Conservation (phyloP, 2,329 filamentous ascomycete species). For the Trichothecium roseum region DNA sequence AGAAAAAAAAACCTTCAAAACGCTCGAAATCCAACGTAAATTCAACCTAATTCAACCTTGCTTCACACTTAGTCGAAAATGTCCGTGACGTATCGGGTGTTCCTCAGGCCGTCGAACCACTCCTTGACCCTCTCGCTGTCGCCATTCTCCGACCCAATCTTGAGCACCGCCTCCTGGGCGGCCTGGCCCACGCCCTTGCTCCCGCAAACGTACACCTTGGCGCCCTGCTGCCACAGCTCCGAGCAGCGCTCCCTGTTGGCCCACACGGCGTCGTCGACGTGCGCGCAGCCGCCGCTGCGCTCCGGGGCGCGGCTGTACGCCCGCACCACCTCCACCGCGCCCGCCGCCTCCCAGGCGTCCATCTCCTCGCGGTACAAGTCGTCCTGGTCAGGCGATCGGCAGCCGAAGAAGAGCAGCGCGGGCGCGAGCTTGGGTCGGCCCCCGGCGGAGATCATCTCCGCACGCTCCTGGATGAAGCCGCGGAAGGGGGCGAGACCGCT, state of each 20-base stretch:
- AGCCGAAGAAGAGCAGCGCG: slow-evolving; percentile 40
- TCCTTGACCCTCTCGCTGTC: slow-evolving; percentile 24
- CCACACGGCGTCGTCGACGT: slow-evolving; percentile 25
- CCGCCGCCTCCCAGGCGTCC: slow-evolving; percentile 34
- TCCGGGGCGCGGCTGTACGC: slow-evolving; percentile 32
- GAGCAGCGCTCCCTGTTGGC: slow-evolving; percentile 17
- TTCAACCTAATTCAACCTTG: too few relatives aligned
- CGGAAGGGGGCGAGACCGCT: slow-evolving; percentile 49
- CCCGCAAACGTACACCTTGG: slow-evolving; percentile 53
- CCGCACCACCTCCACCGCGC: slow-evolving; percentile 41
- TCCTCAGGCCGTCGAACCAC: slow-evolving; percentile 40
- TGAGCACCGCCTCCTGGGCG: slow-evolving; percentile 21
- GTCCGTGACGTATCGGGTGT: slow-evolving; percentile 48
- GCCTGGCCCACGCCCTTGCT: slow-evolving; percentile 31
- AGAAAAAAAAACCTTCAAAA: too few relatives aligned
- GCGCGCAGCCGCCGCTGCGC: slow-evolving; percentile 27
- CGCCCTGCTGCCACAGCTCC: slow-evolving; percentile 22
- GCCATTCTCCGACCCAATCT: slow-evolving; percentile 9
- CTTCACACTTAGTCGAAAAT: slow-evolving; percentile 41
- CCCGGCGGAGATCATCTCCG: slow-evolving; percentile 23
- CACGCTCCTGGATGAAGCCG: slow-evolving; percentile 48
- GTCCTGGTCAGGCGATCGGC: slow-evolving; percentile 30
- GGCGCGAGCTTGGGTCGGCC: slow-evolving; percentile 41
- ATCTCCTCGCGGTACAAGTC: slow-evolving; percentile 33
- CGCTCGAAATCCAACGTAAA: too few relatives aligned